A percentile compares a stretch with the other conserved stretches of the same genome.
Conservation (phyloP, 257 asterid species). For the Solanum paucissectum region DNA sequence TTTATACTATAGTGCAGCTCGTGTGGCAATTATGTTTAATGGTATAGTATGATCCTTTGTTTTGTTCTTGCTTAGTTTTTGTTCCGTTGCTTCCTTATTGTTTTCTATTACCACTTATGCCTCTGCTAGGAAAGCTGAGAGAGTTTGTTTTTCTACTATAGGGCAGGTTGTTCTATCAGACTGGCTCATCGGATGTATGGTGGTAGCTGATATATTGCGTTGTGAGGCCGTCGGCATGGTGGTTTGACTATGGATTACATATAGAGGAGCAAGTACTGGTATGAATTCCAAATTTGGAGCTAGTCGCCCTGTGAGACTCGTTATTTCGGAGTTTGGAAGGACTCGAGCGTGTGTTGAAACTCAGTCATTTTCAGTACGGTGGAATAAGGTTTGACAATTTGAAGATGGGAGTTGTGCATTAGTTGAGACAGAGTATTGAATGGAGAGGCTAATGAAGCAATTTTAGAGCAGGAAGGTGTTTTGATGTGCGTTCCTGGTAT, state of each 20-base stretch:
- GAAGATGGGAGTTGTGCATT: neutral
- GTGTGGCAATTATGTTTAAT: conserved; percentile 55
- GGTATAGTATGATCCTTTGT: conserved; percentile 32
- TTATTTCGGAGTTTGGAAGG: neutral
- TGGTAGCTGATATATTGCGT: neutral
- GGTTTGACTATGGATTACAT: neutral
- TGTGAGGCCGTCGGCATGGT: neutral
- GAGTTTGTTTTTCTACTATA: conserved; percentile 18
- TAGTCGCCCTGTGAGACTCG: neutral
- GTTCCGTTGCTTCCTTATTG: neutral
- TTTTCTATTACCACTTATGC: neutral
- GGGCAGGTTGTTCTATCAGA: conserved; percentile 47
- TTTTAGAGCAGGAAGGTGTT: neutral
- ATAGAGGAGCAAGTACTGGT: neutral
- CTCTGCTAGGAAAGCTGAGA: conserved; percentile 8
- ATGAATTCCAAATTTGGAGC: neutral
- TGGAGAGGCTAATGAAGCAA: neutral
- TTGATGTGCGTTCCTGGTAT: neutral
- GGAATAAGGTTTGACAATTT: neutral
- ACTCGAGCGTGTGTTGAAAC: neutral
- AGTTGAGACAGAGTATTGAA: neutral
- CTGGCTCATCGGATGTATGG: neutral
- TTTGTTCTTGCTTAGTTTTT: neutral
- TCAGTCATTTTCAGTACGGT: neutral
- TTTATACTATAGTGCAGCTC: conserved; percentile 62